Evolutionary conservation across 1,139 yeast species (phyloP), one percentile per base, ranked within the genome.

Genomic region (Yamadazyma aaseri): DNA sequence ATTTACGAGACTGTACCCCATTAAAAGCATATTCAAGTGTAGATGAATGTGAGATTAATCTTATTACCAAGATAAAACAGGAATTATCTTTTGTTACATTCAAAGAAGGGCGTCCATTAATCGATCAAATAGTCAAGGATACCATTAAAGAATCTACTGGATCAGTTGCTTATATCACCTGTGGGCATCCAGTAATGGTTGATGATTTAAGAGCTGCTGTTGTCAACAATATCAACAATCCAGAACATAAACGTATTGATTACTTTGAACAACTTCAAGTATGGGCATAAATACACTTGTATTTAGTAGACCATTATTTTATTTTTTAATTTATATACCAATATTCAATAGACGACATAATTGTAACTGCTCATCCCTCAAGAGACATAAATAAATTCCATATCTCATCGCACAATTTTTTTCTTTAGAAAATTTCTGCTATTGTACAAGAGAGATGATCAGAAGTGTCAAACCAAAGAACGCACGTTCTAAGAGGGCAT

Each of bases 401-500:
- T 24, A 29, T 28, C 37, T 30, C 41, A 38, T 35, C 40, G 40
- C 42, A 26, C 11, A 12, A 25, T 14, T 28, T 32, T 35, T 35
- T 36, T 37, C 26, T 33, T 16, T 11, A 6, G 20, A 18, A 18
- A 18, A 22, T 8, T 22, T 22, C 25, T 7, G n/a, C 25, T 12
- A 20, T 26, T 9, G 16, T 14, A 14, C 26, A 17, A 14, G 8
- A 18, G 17, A 12, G n/a, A 41, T 41, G 45, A 39, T 41, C 22
- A 41, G 45, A 34, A 41, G 43, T 15, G 38, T 41, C 27, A 71
- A 70, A 47, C 97, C 99, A 31, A 90, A 89, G 65, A 92, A 84
- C 56, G 97, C 97, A 39, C 87, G 98, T 56, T 79, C 97, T 36
- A 94, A 94, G 69, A 80, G 99, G 60, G 97, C 96, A 10, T 60